Evolutionary conservation across 202 grass and related monocot species (phyloP), one percentile per base, ranked within the genome.

Genomic region (Zizania palustris): DNA sequence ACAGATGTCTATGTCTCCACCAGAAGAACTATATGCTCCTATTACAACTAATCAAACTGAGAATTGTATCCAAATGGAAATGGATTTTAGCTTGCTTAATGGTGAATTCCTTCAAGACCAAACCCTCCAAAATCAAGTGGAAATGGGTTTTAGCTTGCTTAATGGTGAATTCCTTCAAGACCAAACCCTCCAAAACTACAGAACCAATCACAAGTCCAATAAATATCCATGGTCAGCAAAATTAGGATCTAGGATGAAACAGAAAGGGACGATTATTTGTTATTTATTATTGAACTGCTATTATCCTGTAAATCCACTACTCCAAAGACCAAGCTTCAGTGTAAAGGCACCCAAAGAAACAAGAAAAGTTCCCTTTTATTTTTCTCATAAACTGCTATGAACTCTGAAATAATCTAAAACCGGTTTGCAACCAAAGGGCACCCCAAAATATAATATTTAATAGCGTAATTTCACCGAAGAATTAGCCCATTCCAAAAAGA

Each of bases 51-150:
- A 65, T 7, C 43, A 38, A 44, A 8, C 45, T 42, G 18, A 13
- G 21, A 21, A 7, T 35, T 54, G 22, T 43, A 21, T 72, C n/a
- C 43, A 43, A 15, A 73, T 42, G 3, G 21, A 35, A 45, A 45
- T 10, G 55, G 9, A 43, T 33, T 72, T 72, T 60, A 4, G 5
- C 36, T 33, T 81, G 19, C 67, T 81, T 72, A 44, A 70, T 60
- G 14, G 5, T 40, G 62, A n/a, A 53, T 9, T 63, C 0, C 33
- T 49, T 44, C 14, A 36, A 28, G 50, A 19, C 9, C 11, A 42
- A 65, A 65, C 38, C 45, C 48, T 58, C 36, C 12, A 16, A 82
- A 49, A 67, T n/a, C n/a, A n/a, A n/a, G n/a, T n/a, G n/a, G 21
- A 35, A 45, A 45, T 10, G 55, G 9, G 43, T 33, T 72, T 72